phyloP scores from a whole-genome alignment of 2,329 filamentous ascomycete genomes.

The Chaetomiaceae sp. region DNA sequence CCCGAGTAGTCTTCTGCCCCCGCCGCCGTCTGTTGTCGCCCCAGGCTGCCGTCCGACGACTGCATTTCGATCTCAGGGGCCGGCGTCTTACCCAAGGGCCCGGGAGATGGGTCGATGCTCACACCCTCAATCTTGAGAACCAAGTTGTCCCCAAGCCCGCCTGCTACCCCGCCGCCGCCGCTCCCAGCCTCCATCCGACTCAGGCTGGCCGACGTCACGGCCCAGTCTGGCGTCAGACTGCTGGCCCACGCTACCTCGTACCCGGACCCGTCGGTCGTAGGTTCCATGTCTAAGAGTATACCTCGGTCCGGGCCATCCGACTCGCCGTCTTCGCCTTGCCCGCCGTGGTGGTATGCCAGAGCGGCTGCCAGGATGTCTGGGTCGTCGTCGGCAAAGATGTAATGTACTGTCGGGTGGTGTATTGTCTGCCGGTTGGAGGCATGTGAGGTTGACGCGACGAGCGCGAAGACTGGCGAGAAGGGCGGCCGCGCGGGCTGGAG shows the following conservation, averaged over 20 bases:
- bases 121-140: conserved; percentile 62
- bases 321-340: conserved; percentile 27
- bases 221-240: conserved; percentile 71
- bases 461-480: conserved; percentile 79
- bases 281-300: conserved; percentile 52
- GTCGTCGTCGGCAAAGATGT: conserved; percentile 92
- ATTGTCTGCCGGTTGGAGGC: conserved; percentile 50
- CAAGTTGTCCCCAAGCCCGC: conserved; percentile 31
- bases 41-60: conserved; percentile 30
- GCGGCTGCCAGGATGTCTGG: conserved; percentile 68
- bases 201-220: conserved; percentile 46
- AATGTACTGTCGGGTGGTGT: conserved; percentile 81
- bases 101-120: conserved; percentile 22
- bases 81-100: conserved; percentile 16
- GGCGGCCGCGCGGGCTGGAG: conserved; percentile 32
- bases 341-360: conserved; percentile 43
- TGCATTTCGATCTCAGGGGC: conserved; percentile 25
- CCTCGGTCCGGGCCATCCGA: conserved; percentile 37
- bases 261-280: conserved; percentile 35
- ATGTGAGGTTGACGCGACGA: conserved; percentile 72
- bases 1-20: conserved; percentile 45
- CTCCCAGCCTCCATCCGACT: conserved; percentile 37
- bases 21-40: conserved; percentile 28
- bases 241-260: conserved; percentile 63
- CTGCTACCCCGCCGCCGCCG: conserved; percentile 31